Evolutionary conservation across 331 rosid genomes (phyloP), one percentile per base, ranked within the genome.

Genomic region (Erythrophleum ivorense): DNA sequence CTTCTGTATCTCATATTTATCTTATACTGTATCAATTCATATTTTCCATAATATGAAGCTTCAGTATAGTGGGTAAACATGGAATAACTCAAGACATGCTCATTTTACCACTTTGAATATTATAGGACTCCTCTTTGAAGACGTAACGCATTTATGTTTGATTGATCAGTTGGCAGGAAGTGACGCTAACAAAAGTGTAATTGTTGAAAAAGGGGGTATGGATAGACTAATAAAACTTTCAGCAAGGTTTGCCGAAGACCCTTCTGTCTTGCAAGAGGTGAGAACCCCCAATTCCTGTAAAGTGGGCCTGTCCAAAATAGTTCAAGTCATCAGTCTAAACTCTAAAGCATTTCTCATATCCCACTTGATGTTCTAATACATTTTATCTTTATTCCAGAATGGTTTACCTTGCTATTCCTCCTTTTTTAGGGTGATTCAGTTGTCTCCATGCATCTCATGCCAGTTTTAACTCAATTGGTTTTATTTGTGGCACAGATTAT

Each of bases 211-310:
- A 77, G 84, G 87, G 70, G 99, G 98, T 52, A 38, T 95, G 91
- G 93, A 91, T 82, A 92, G 84, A 85, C 88, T 95, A 66, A 87
- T 92, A 78, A 92, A 80, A 53, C 95, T 95, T 83, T 87, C 97
- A n/a, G 88, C 91, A 77, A 89, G 94, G 86, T 91, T 86, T 86
- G 85, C 81, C 21, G 97, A 91, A 54, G 97, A 93, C 81, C 92
- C 97, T 81, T 84, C 91, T 55, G 91, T 95, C 75, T 87, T 95
- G 79, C 99, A 84, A 85, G 99, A 95, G 97, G 99, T 95, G 84
- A 80, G 86, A 85, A 60, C 48, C 60, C 57, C 29, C 67, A 59
- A 40, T 75, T 83, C 65, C 81, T 82, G 43, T 74, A 55, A 59
- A 58, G 52, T 49, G 50, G 73, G 67, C 75, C 49, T 54, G 43